Percentiles rank a stretch among this genome's conserved stretches.
These are phyloP conservation scores for Crotalaria pallida DNA, from an alignment of 306 rosid genomes.

Conservation along the genomic window DNA sequence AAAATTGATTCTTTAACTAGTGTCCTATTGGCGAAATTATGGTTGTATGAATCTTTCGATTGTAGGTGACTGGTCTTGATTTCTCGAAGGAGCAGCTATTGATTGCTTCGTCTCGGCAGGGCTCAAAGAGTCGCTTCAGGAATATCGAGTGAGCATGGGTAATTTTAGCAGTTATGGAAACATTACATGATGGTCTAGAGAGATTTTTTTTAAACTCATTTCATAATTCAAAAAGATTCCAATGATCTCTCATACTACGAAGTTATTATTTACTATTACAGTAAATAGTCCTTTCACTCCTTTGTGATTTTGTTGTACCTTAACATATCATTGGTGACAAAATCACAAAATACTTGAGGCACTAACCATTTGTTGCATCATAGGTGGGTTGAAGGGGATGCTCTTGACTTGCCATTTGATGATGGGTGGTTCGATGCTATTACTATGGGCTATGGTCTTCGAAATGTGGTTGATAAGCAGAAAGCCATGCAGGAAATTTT, in stretches of 20 bases:
- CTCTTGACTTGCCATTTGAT: constrained; percentile 73
- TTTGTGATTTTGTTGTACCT: not conserved
- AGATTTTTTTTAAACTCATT: not conserved
- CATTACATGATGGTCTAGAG: not conserved
- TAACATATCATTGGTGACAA: not conserved
- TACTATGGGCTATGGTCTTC: constrained; percentile 87
- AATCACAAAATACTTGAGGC: not conserved
- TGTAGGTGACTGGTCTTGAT: constrained; percentile 68
- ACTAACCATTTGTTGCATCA: constrained; percentile 16
- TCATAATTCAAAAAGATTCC: not conserved
- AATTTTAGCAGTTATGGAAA: constrained; percentile 18
- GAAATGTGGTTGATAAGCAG: constrained; percentile 69
- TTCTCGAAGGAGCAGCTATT: constrained; percentile 56
- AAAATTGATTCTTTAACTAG: too few relatives aligned
- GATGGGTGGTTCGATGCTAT: constrained; percentile 77
- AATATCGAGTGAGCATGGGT: constrained; percentile 70
- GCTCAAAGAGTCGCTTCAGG: constrained; percentile 34
- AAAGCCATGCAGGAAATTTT: constrained; percentile 68
- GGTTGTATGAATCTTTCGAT: not conserved
- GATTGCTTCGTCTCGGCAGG: constrained; percentile 58
- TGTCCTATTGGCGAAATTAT: not conserved
- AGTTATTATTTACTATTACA: not conserved
- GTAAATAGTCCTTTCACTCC: not conserved
- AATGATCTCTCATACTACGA: not conserved
- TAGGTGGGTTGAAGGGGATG: constrained; percentile 96